phyloP scores from a whole-genome alignment of 2,329 filamentous ascomycete genomes.

The Lomentospora prolificans region DNA sequence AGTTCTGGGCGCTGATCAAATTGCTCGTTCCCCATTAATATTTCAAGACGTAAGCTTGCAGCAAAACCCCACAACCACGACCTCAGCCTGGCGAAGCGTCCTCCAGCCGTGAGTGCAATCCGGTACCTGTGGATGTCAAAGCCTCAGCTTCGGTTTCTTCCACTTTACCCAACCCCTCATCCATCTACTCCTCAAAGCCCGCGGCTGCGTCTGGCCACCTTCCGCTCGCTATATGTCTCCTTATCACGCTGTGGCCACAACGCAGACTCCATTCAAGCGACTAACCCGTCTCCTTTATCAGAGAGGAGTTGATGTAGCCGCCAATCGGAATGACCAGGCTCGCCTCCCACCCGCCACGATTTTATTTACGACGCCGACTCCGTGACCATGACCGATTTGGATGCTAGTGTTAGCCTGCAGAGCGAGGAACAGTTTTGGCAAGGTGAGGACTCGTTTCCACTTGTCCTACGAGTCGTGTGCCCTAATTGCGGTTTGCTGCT shows the following conservation, averaged over 20 bases:
- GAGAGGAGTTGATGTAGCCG: neutral
- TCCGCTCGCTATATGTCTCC: neutral
- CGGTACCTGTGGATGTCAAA: too few species aligned
- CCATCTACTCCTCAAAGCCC: too few species aligned
- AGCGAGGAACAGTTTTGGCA: conserved; percentile 84
- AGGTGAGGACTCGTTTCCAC: conserved; percentile 45
- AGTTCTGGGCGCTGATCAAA: too few species aligned
- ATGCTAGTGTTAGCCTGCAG: conserved; percentile 40
- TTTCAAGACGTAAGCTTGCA: too few species aligned
- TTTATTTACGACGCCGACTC: neutral
- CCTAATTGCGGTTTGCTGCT: neutral
- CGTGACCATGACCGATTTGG: conserved; percentile 5
- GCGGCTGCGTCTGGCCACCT: neutral
- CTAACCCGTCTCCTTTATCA: neutral
- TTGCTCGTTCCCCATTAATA: too few species aligned
- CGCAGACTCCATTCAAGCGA: neutral
- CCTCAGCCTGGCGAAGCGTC: too few species aligned
- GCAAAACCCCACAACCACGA: too few species aligned
- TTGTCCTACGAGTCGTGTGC: too few species aligned
- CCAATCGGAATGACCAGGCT: conserved; percentile 1
- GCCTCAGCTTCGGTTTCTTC: too few species aligned
- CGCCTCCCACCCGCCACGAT: conserved; percentile 1
- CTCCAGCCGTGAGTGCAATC: too few species aligned
- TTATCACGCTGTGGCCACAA: neutral
- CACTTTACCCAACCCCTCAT: too few species aligned